phyloP scores from a whole-genome alignment of 176 grass and related monocot species.

The Tillandsia leiboldiana region DNA sequence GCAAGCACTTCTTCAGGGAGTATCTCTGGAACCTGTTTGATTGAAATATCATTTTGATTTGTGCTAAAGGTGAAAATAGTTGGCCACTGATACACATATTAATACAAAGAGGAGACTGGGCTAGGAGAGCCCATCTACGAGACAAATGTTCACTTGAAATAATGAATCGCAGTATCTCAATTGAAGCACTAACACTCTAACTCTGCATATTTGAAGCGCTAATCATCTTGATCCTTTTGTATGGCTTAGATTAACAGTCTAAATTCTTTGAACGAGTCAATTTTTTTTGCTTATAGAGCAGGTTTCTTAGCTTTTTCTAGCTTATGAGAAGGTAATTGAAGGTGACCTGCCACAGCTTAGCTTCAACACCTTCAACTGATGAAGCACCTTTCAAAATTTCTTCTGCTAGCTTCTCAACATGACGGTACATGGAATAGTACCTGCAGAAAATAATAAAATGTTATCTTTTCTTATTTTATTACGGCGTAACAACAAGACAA shows the following conservation, averaged over 20 bases:
- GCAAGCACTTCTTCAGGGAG: slow-evolving; percentile 30
- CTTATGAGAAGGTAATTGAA: neutral
- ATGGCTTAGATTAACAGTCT: neutral
- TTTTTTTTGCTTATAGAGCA: neutral
- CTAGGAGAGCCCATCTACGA: too few species aligned
- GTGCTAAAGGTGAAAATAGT: neutral
- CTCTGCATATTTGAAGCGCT: too few species aligned
- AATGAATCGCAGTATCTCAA: too few species aligned
- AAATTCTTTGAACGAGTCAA: neutral
- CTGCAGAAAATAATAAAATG: neutral
- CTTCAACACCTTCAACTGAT: slow-evolving; percentile 20
- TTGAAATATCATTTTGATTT: neutral
- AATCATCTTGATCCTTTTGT: neutral
- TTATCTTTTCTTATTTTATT: neutral
- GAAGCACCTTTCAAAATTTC: slow-evolving; percentile 30
- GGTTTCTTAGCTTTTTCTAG: neutral
- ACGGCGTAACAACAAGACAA: too few species aligned
- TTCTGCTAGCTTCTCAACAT: slow-evolving; percentile 26
- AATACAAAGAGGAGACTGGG: too few species aligned
- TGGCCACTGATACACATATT: neutral
- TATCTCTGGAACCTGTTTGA: slow-evolving; percentile 33
- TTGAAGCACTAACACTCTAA: neutral
- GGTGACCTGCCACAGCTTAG: slow-evolving; percentile 7
- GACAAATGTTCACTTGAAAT: too few species aligned
- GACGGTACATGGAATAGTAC: slow-evolving; percentile 23